Evolutionary conservation across 495 filamentous ascomycete genomes (phyloP).

Genomic region (Aspergillus nanangensis): DNA sequence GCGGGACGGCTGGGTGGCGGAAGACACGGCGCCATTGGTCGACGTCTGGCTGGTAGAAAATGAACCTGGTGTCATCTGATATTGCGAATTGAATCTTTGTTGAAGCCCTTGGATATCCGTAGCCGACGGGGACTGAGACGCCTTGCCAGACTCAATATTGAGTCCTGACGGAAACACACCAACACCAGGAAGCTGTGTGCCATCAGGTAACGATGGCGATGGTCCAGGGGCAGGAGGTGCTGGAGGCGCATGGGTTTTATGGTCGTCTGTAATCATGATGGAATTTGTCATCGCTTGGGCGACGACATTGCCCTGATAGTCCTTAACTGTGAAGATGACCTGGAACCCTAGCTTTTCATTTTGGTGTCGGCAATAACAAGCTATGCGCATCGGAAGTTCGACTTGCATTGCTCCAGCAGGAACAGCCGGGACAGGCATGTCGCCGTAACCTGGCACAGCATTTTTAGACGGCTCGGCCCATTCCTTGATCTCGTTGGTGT

Average conservation of each 20-base stretch:
- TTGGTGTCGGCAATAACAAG: constrained; percentile 94
- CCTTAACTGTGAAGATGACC: constrained; percentile 91
- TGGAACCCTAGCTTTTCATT: constrained; percentile 87
- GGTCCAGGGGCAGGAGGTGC: constrained; percentile 30
- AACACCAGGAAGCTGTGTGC: constrained; percentile 39
- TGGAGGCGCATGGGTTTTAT: constrained; percentile 70
- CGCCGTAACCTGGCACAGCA: constrained; percentile 21
- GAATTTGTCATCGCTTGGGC: constrained; percentile 81
- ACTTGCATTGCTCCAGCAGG: constrained; percentile 66
- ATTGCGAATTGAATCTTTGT: constrained; percentile 43
- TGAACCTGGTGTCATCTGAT: constrained; percentile 30
- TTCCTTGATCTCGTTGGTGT: constrained; percentile 84
- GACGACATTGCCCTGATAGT: constrained; percentile 65
- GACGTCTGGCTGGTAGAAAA: constrained; percentile 31
- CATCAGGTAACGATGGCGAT: constrained; percentile 36
- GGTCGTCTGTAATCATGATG: constrained; percentile 95
- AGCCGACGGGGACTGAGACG: constrained; percentile 32
- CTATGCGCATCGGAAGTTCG: constrained; percentile 88
- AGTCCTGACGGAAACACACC: constrained; percentile 41
- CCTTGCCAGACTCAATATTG: constrained; percentile 24
- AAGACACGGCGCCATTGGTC: constrained; percentile 30
- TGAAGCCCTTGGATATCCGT: constrained; percentile 53
- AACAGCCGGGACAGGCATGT: constrained; percentile 28
- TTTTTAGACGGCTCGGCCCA: constrained; percentile 60
- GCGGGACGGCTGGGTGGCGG: constrained; percentile 53